Evolutionary conservation across 2,329 filamentous ascomycete species (phyloP).

Genomic region (Colletotrichum limetticola): DNA sequence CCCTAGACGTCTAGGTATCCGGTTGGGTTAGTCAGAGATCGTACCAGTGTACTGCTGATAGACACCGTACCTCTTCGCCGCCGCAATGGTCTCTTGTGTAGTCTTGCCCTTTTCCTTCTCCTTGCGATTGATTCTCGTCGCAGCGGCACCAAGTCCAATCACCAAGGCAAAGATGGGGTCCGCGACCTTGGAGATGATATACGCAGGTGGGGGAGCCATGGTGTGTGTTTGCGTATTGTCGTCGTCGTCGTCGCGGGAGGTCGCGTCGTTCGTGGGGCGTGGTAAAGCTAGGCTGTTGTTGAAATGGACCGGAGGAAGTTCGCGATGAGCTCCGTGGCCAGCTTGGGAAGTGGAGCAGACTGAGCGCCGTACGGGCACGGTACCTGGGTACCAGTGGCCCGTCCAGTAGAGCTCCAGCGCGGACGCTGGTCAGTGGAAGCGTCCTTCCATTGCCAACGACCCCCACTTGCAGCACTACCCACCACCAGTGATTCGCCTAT

Average conservation of each 20-base stretch:
- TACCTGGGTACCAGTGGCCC: too few species aligned
- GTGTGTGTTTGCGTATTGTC: constrained; percentile 6
- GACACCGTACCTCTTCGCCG: constrained; percentile 53
- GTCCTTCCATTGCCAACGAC: background rate
- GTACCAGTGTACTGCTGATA: background rate
- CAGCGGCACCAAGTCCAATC: constrained; percentile 67
- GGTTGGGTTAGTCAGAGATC: constrained; percentile 20
- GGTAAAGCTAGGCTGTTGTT: background rate
- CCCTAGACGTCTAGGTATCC: constrained; percentile 38
- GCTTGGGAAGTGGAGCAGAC: background rate
- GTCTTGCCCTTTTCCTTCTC: constrained; percentile 67
- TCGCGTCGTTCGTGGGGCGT: background rate
- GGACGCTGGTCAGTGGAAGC: background rate
- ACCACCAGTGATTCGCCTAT: background rate
- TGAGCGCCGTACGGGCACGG: background rate
- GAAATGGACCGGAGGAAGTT: background rate
- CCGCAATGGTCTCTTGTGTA: constrained; percentile 60
- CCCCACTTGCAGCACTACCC: constrained; percentile 2
- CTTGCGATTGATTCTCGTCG: constrained; percentile 68
- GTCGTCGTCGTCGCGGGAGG: background rate
- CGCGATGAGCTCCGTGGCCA: background rate
- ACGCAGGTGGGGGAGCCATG: constrained; percentile 63
- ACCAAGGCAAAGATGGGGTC: constrained; percentile 69
- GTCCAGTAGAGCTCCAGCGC: background rate
- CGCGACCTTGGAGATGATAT: constrained; percentile 68